A percentile compares a stretch with the other conserved stretches of the same genome.
phyloP scores from a whole-genome alignment of 768 basidiomycete species.

The Collybiopsis confluens region DNA sequence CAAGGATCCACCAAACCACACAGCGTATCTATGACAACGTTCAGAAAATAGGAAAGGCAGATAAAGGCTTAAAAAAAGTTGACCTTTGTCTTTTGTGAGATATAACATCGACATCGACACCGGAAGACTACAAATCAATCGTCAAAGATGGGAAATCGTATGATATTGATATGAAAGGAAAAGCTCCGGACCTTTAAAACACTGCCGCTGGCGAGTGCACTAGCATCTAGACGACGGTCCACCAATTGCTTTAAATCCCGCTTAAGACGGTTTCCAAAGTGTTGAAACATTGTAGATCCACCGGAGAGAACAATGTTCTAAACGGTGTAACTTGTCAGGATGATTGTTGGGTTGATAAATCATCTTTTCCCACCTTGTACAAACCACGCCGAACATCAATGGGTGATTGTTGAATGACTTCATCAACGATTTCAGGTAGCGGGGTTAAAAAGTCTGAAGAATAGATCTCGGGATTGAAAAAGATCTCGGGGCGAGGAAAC shows the following conservation, averaged over 20 bases:
- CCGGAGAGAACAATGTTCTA: slow-evolving; percentile 97
- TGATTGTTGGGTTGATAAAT: not conserved
- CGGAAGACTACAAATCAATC: slow-evolving; percentile 66
- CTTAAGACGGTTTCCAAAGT: slow-evolving; percentile 96
- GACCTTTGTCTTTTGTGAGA: slow-evolving; percentile 95
- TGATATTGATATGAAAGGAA: slow-evolving; percentile 14
- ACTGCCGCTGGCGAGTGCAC: slow-evolving; percentile 70
- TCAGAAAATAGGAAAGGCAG: slow-evolving; percentile 10
- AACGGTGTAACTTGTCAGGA: not conserved
- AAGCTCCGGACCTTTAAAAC: slow-evolving; percentile 70
- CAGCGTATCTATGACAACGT: slow-evolving; percentile 62
- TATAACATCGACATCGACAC: slow-evolving; percentile 97
- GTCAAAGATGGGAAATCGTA: not conserved
- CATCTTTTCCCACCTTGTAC: slow-evolving; percentile 65
- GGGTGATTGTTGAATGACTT: slow-evolving; percentile 91
- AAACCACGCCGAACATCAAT: slow-evolving; percentile 96
- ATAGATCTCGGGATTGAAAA: slow-evolving; percentile 99
- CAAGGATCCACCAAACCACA: slow-evolving; percentile 97
- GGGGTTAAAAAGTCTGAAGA: slow-evolving; percentile 98
- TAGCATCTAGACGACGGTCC: slow-evolving; percentile 81
- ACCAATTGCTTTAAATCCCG: slow-evolving; percentile 93
- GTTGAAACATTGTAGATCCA: slow-evolving; percentile 98
- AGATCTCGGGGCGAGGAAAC: slow-evolving; percentile 98
- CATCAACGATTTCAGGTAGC: slow-evolving; percentile 92
- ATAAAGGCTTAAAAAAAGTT: not conserved